phyloP scores from a whole-genome alignment of 2,329 filamentous ascomycete genomes.

The Xylariales sp. region DNA sequence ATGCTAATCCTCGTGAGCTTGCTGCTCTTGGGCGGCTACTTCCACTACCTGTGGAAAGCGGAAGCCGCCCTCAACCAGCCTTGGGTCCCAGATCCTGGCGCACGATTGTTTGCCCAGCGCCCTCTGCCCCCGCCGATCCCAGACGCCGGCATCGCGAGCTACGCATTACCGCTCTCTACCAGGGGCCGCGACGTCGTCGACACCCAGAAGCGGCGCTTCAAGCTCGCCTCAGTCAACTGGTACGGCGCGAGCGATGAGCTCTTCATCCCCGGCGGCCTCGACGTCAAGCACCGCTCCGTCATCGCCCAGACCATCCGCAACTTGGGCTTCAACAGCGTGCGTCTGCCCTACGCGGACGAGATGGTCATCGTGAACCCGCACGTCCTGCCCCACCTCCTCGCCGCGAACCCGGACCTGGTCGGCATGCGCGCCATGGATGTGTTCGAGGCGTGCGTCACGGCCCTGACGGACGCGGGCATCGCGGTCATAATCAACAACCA shows the following conservation, averaged over 20 bases:
- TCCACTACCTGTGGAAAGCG: conserved; percentile 39
- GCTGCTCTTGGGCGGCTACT: conserved; percentile 30
- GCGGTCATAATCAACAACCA: conserved; percentile 67
- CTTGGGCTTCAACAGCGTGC: conserved; percentile 67
- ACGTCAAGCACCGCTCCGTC: conserved; percentile 55
- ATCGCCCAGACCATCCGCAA: conserved; percentile 56
- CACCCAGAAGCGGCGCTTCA: conserved; percentile 49
- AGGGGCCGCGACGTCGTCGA: conserved; percentile 58
- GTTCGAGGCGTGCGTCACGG: conserved; percentile 52
- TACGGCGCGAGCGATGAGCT: conserved; percentile 65
- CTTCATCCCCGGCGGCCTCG: conserved; percentile 60
- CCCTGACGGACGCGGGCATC: conserved; percentile 57
- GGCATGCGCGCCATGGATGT: conserved; percentile 56
- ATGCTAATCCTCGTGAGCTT: conserved; percentile 33
- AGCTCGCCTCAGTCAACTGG: conserved; percentile 64
- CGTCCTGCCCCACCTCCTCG: conserved; percentile 44
- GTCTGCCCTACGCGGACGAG: conserved; percentile 65
- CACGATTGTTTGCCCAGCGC: conserved; percentile 42
- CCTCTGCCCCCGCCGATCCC: conserved; percentile 41
- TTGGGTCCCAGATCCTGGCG: conserved; percentile 46
- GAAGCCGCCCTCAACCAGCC: conserved; percentile 39
- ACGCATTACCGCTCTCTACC: conserved; percentile 54
- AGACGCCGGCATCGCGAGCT: conserved; percentile 39
- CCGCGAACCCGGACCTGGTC: conserved; percentile 56
- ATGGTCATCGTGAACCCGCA: conserved; percentile 57